Evolutionary conservation across 1,284 basidiomycete species (phyloP), one percentile per base, ranked within the genome.

Genomic region (Takashimella tepidaria): DNA sequence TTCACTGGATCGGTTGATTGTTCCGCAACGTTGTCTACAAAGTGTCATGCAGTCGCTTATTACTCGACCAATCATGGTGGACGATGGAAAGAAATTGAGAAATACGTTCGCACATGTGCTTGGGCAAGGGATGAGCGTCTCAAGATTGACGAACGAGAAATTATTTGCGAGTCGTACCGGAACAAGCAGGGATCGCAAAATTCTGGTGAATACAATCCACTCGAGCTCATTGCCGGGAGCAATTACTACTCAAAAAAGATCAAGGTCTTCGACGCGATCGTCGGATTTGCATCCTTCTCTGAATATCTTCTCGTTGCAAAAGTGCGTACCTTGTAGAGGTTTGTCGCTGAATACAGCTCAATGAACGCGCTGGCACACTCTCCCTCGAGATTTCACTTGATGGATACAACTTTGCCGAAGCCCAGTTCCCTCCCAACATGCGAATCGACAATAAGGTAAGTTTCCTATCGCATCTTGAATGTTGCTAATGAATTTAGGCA

Each of bases 241-340:
- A 80, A 86, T 53, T 96, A 85, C 76, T 98, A 85, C 73, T 66
- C 64, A 45, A 82, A 81, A 59, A 87, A 84, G 78, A 83, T 79
- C 58, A 86, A 82, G 66, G 72, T 98, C 24, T 98, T 98, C 68
- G 83, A 89, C 47, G 80, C 85, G 42, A 84, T 98, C 51, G 89
- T 93, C 59, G 95, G 95, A 2, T 97, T 93, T 77, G 87, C 96
- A 0, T 95, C 92, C 70, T 98, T 98, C 75, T 90, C 90, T 3
- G 89, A 98, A 77, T 98, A 87, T 72, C 79, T 98, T 66, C 84
- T 98, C 41, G 92, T 97, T 21, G 95, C 95, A 13, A 85, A 95
- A 81, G 88, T 96, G 27, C 2, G 31, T 16, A 8, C 16, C 10
- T 37, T 37, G 31, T 8, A 37, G 10, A n/a, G n/a, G 27, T n/a